Evolutionary conservation across 305 asterid species (phyloP), one percentile per base, ranked within the genome.

Genomic region (Fraxinus albicans): DNA sequence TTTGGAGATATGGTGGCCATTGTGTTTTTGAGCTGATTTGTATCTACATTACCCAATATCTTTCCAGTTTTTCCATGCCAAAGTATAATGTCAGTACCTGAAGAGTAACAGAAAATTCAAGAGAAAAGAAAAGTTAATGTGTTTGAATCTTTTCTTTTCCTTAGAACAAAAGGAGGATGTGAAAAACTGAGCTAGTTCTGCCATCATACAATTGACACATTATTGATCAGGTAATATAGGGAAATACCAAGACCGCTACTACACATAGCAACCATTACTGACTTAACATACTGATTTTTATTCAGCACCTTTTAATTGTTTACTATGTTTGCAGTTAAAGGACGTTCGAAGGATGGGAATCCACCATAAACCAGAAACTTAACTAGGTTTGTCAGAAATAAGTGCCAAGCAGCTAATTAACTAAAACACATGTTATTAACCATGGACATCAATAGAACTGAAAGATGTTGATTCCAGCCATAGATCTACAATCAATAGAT

Each of bases 1-100:
- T 97, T 91, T 81, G 98, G 98, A 88, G 99, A 95, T 82, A 95
- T 72, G n/a, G 97, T 88, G 84, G 99, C 99, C 99, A 95, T 97
- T 82, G 91, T 94, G 74, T 97, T 95, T 88, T 94, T 97, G 13
- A 97, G 94, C 90, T 97, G 99, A 92, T 94, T 95, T 31, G 99
- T 95, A 85, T 97, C 99, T 72, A 94, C 98, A 77, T 85, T 86
- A 60, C 99, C 99, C 90, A 97, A 87, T 75, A 79, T 27, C 89
- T 97, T 97, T 76, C 99, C 99, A 81, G 93, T 88, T 87, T 87
- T 97, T 79, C 97, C 99, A 81, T 97, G 98, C 96, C 98, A 95
- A 85, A 97, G 92, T 82, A 86, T 86, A 50, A 97, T 90, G 86
- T 95, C 99, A 83, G 99, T 97, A 85, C 99, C 99, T 95, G 90